Conservation (phyloP, 1,139 yeast species). For the Yamadazyma spencermartinsiae region DNA sequence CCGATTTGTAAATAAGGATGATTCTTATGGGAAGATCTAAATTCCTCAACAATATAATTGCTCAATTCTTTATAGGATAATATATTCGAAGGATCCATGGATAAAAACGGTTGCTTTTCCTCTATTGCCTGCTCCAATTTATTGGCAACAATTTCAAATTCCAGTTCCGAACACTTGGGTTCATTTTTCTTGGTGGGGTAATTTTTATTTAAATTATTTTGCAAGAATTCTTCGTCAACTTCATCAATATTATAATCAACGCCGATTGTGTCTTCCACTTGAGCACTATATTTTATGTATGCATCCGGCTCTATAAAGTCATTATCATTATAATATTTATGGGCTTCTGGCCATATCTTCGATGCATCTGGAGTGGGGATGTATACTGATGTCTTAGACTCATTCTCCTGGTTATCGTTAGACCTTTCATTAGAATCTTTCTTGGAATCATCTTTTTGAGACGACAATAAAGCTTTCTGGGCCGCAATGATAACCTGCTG, state of each 20-base stretch:
- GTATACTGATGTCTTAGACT: constrained; percentile 50
- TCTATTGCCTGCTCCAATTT: constrained; percentile 71
- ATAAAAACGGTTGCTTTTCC: constrained; percentile 83
- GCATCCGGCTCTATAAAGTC: constrained; percentile 71
- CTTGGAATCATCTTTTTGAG: constrained; percentile 22
- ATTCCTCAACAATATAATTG: constrained; percentile 42
- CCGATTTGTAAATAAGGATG: constrained; percentile 32
- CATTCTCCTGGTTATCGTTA: constrained; percentile 9
- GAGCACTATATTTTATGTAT: constrained; percentile 87
- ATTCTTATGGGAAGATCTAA: constrained; percentile 27
- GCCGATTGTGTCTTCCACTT: constrained; percentile 92
- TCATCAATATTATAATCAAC: constrained; percentile 91
- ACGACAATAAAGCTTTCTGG: constrained; percentile 54
- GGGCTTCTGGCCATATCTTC: constrained; percentile 74
- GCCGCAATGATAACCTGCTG: constrained; percentile 87
- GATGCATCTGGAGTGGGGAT: constrained; percentile 99
- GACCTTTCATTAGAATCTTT: constrained; percentile 42
- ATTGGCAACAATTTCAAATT: constrained; percentile 79
- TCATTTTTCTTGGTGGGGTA: constrained; percentile 24
- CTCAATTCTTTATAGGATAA: constrained; percentile 70
- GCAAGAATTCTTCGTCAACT: constrained; percentile 69
- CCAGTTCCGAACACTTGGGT: constrained; percentile 64
- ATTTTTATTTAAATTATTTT: constrained; percentile 37
- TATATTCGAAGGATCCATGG: constrained; percentile 81
- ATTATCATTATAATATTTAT: constrained; percentile 63